Evolutionary conservation across 2,329 filamentous ascomycete species (phyloP).

Genomic region (Dothistroma pini): DNA sequence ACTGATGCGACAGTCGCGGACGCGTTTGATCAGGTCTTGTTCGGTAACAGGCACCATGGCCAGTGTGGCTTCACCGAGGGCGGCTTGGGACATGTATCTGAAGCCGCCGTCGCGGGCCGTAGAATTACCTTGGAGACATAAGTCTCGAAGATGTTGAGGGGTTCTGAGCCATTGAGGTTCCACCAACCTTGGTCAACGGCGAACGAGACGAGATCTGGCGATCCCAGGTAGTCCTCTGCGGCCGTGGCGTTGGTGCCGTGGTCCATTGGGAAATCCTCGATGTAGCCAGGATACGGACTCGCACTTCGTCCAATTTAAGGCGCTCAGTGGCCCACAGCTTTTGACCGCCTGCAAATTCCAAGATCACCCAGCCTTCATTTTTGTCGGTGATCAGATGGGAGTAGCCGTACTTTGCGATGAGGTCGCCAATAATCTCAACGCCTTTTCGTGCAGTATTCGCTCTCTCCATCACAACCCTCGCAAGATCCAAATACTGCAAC

Average conservation of each 20-base stretch:
- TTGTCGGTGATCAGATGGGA: slow-evolving; percentile 43
- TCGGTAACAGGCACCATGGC: slow-evolving; percentile 50
- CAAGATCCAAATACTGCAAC: slow-evolving; percentile 43
- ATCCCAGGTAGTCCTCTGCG: slow-evolving; percentile 31
- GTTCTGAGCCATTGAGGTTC: slow-evolving; percentile 31
- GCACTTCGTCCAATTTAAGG: slow-evolving; percentile 31
- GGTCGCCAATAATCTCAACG: slow-evolving; percentile 42
- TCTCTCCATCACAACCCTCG: slow-evolving; percentile 41
- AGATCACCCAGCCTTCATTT: slow-evolving; percentile 37
- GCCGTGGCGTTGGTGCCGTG: slow-evolving; percentile 26
- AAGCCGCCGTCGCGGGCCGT: slow-evolving; percentile 36
- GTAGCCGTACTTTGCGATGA: slow-evolving; percentile 42
- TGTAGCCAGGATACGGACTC: slow-evolving; percentile 38
- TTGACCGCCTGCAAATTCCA: slow-evolving; percentile 36
- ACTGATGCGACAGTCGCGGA: slow-evolving; percentile 36
- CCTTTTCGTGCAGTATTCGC: slow-evolving; percentile 41
- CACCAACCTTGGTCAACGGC: slow-evolving; percentile 37
- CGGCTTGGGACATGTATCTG: slow-evolving; percentile 39
- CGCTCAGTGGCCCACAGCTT: slow-evolving; percentile 38
- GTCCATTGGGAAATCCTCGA: slow-evolving; percentile 36
- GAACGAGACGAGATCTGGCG: slow-evolving; percentile 36
- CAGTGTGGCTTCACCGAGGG: slow-evolving; percentile 35
- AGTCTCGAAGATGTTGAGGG: slow-evolving; percentile 38
- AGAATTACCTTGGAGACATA: slow-evolving; percentile 33
- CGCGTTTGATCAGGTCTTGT: slow-evolving; percentile 44